These are phyloP conservation scores for Endoconidiophora polonica DNA, from an alignment of 2,329 filamentous ascomycete genomes.

Conservation along the genomic window DNA sequence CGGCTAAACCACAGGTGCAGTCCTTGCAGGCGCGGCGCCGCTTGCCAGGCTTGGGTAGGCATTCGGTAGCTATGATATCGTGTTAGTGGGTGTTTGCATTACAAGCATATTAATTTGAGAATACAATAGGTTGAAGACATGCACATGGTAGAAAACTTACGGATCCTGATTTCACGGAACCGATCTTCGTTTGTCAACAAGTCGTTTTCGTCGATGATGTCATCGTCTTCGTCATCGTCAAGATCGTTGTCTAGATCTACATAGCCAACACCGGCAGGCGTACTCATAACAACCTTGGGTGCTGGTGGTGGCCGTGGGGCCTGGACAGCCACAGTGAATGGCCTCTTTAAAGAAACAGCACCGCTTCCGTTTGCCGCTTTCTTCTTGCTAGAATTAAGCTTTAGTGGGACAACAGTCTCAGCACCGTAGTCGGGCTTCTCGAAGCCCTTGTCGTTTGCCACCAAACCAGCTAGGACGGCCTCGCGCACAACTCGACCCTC, in stretches of 20 bases:
- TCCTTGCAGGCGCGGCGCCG: constrained; percentile 92
- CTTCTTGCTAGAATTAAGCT: constrained; percentile 38
- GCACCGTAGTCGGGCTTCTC: constrained; percentile 49
- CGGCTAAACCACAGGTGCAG: constrained; percentile 84
- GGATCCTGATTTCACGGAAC: constrained; percentile 57
- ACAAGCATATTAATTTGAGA: constrained; percentile 15
- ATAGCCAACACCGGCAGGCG: constrained; percentile 46
- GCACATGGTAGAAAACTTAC: constrained; percentile 35
- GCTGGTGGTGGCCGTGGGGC: neutral
- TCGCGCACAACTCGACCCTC: constrained; percentile 45
- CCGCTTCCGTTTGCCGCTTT: constrained; percentile 29
- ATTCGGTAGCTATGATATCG: constrained; percentile 50
- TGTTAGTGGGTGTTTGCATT: constrained; percentile 16
- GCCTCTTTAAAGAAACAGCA: constrained; percentile 14
- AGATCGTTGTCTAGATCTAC: constrained; percentile 44
- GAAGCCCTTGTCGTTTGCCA: constrained; percentile 48
- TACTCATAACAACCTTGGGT: constrained; percentile 15
- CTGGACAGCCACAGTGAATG: constrained; percentile 17
- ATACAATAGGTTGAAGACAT: neutral
- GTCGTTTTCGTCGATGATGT: constrained; percentile 80
- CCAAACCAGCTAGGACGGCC: constrained; percentile 67
- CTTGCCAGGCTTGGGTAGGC: constrained; percentile 73
- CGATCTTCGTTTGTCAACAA: constrained; percentile 76
- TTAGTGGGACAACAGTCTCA: constrained; percentile 36
- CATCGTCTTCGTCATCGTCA: constrained; percentile 52